A percentile compares a stretch with the other conserved stretches of the same genome.
Conservation (phyloP, 768 basidiomycete species). For the Phylloporus arenicola region DNA sequence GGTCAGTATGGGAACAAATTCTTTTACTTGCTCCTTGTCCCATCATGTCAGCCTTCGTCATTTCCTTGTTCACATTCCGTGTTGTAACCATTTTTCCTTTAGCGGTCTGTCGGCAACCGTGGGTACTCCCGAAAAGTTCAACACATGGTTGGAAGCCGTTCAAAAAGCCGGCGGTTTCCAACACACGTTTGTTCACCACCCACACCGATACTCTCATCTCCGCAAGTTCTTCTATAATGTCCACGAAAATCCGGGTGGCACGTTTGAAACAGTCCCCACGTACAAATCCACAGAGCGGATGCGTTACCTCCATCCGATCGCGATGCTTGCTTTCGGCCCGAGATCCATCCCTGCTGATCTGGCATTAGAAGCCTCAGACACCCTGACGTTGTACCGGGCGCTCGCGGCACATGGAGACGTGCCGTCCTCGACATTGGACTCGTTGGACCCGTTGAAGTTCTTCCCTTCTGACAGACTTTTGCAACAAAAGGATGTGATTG, state of each 20-base stretch:
- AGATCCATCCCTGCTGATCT: conserved; percentile 55
- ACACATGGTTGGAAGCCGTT: conserved; percentile 57
- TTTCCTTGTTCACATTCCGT: neutral
- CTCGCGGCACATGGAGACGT: conserved; percentile 31
- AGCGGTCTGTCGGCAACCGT: conserved; percentile 72
- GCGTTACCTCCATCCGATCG: conserved; percentile 60
- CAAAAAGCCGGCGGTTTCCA: conserved; percentile 54
- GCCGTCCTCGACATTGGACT: conserved; percentile 11
- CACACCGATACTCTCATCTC: conserved; percentile 68
- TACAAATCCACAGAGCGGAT: conserved; percentile 37
- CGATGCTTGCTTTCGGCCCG: conserved; percentile 50
- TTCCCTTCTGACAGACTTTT: conserved; percentile 41
- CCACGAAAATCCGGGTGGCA: conserved; percentile 9
- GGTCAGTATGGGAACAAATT: conserved; percentile 73
- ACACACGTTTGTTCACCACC: conserved; percentile 57
- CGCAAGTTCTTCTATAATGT: conserved; percentile 59
- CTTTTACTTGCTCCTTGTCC: conserved; percentile 65
- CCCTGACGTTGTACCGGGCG: conserved; percentile 46
- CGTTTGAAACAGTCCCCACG: conserved; percentile 35
- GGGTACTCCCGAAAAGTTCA: conserved; percentile 60
- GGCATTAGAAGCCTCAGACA: conserved; percentile 56
- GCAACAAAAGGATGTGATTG: conserved; percentile 55
- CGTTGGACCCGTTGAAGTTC: conserved; percentile 41
- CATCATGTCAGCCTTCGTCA: conserved; percentile 49
- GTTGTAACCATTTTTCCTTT: neutral